Conservation (phyloP, 345 rosid genomes). For the Lumnitzera racemosa region DNA sequence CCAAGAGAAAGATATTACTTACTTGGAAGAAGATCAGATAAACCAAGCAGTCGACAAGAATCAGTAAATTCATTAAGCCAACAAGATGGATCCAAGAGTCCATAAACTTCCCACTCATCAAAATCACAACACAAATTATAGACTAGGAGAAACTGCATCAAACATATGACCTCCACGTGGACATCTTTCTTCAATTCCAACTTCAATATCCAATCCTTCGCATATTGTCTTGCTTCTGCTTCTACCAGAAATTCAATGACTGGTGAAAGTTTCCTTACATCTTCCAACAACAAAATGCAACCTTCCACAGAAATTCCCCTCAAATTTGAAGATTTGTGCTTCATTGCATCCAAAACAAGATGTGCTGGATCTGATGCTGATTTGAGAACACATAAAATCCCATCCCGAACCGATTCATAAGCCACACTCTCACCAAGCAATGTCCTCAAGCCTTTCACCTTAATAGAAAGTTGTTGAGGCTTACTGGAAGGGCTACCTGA, state of each 20-base stretch:
- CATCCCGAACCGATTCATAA: constrained; percentile 9
- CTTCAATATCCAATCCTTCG: constrained; percentile 26
- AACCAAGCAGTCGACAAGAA: constrained; percentile 22
- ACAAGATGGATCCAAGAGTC: constrained; percentile 17
- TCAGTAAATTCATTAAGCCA: constrained; percentile 20
- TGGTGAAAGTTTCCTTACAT: constrained; percentile 19
- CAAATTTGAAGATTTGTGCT: constrained; percentile 2
- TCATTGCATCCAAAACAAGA: constrained; percentile 25
- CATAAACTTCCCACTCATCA: constrained; percentile 22
- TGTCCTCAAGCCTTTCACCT: constrained; percentile 11
- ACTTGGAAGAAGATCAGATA: constrained; percentile 24
- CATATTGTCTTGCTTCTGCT: constrained; percentile 19
- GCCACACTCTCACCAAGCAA: constrained; percentile 11
- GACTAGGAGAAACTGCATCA: constrained; percentile 33
- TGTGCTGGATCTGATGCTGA: constrained; percentile 25
- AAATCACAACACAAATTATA: constrained; percentile 25
- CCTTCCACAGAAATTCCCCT: constrained; percentile 10
- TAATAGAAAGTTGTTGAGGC: not conserved
- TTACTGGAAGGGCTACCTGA: not conserved
- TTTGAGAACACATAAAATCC: constrained; percentile 17
- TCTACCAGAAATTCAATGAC: constrained; percentile 16
- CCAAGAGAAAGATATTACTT: not conserved
- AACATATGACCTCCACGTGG: constrained; percentile 21
- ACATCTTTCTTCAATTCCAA: constrained; percentile 15
- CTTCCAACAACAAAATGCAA: constrained; percentile 21